Evolutionary conservation across 257 asterid genomes (phyloP), one percentile per base, ranked within the genome.

Genomic region (Gentiana macrophylla): DNA sequence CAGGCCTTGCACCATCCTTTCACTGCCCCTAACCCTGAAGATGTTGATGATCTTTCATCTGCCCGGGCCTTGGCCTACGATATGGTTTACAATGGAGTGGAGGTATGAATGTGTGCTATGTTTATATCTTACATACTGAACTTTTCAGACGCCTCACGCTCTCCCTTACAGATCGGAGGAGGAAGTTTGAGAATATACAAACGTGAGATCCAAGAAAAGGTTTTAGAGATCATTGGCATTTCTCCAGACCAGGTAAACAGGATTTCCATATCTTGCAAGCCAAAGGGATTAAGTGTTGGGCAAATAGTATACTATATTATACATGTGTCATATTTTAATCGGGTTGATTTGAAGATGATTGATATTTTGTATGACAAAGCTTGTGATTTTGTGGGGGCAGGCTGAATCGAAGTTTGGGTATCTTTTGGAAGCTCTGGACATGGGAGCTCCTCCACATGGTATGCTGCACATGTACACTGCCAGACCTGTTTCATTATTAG

Each of bases 391-490:
- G 15, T 56, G 9, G 48, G 62, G 60, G 75, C 80, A 91, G 97
- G 97, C 97, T 63, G 95, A 91, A 58, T 86, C 83, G 1, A 88
- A 92, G 77, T 92, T 92, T 72, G 95, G 97, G 48, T 88, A 92
- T 74, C 89, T 92, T 46, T 69, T 92, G 83, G 99, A 88, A 79
- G 99, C 99, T 70, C 72, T 92, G 64, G 97, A 88, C 80, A 77
- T 85, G 95, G 97, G 97, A 66, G 99, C 97, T 69, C 97, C 97
- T 70, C 99, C 99, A 34, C 99, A 92, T 57, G 99, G 98, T 91
- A 84, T 41, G 61, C 35, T 34, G 53, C 46, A 35, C 43, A 37
- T 49, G 49, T 12, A 34, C 53, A n/a, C 11, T 32, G 48, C 9
- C 50, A 45, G 24, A 15, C 24, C 24, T 15, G 24, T 15, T 15